These are phyloP conservation scores for Geotrichum restrictum DNA, from an alignment of 1,139 yeast species.

Conservation along the genomic window DNA sequence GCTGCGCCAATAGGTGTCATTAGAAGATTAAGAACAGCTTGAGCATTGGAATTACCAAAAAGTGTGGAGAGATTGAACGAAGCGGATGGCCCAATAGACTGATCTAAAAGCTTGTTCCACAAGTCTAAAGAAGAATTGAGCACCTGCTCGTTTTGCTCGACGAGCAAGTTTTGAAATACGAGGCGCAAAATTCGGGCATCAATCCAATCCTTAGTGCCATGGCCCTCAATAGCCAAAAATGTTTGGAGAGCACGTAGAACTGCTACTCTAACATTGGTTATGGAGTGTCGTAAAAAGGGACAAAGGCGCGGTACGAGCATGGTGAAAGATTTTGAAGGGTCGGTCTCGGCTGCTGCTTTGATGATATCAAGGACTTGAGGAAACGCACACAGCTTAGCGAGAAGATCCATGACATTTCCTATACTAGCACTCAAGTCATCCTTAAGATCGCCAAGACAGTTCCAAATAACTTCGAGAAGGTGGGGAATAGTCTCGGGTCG, in stretches of 20 bases:
- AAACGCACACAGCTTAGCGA: constrained; percentile 83
- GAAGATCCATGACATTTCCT: constrained; percentile 91
- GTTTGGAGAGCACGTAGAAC: constrained; percentile 78
- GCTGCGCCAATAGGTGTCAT: constrained; percentile 96
- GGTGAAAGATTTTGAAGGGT: constrained; percentile 56
- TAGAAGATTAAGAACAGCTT: constrained; percentile 47
- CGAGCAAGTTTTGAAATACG: constrained; percentile 77
- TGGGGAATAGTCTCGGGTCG: constrained; percentile 58
- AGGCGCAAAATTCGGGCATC: constrained; percentile 68
- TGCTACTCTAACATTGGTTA: constrained; percentile 84
- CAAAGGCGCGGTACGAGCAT: constrained; percentile 83
- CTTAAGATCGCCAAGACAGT: constrained; percentile 72
- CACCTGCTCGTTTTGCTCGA: constrained; percentile 81
- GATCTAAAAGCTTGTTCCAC: constrained; percentile 51
- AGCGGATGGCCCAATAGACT: constrained; percentile 18
- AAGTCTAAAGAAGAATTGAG: constrained; percentile 60
- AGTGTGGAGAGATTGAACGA: constrained; percentile 18
- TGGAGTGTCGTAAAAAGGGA: constrained; percentile 92
- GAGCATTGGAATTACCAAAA: constrained; percentile 37
- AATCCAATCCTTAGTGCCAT: constrained; percentile 68
- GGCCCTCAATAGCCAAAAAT: constrained; percentile 63
- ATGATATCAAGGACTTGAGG: constrained; percentile 68
- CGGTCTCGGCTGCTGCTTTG: constrained; percentile 50
- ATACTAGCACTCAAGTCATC: constrained; percentile 94
- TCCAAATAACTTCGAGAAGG: constrained; percentile 79